Base-by-base conservation (phyloP, 1,284 basidiomycete genomes). In the Mycena citricolor region DNA sequence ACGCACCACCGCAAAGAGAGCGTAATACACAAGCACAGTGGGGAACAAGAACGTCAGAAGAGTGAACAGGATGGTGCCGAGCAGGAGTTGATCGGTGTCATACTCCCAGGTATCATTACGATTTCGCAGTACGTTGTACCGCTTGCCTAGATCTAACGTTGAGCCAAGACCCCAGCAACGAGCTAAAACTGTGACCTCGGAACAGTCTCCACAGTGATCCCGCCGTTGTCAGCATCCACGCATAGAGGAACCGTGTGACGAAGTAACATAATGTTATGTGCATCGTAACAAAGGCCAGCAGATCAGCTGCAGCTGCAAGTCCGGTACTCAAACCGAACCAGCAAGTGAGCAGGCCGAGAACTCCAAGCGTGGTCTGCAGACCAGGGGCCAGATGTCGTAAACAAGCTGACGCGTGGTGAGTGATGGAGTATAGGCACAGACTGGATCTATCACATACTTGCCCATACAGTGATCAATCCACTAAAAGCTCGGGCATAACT, bases 51-150 rank as follows among this genome's bases (percentile, higher is more conserved):
- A 97, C 0, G 86, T 82, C 4, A 92, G 76, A 13, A 97, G 75
- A 0, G 94, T 97, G 68, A 99, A 98, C 19, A 99, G 73, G 32
- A 99, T 86, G 0, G 95, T 95, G 12, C 95, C 95, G 22, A 99
- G 83, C 22, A 98, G 74, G 10, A 98, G 76, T 62, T 97, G 94
- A 62, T 99, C 95, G 20, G 95, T 74, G 51, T 95, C 90, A 60
- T 97, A 97, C 52, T 86, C 80, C 76, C 89, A 93, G 8, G 86
- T 80, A 61, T 99, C 94, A 5, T 85, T 83, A 22, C 94, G 81
- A 36, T 84, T 74, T 34, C 92, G 77, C 21, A 97, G 70, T 20
- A 86, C 76, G 59, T 97, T 97, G 62, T 81, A 86, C 40, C 91
- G 77, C 65, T 90, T 95, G 2, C 94, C 93, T 92, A 52, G n/a